A percentile compares a stretch with the other conserved stretches of the same genome.
Evolutionary conservation across 1,139 yeast species (phyloP).

Genomic region (Lodderomyces parapsilosis): DNA sequence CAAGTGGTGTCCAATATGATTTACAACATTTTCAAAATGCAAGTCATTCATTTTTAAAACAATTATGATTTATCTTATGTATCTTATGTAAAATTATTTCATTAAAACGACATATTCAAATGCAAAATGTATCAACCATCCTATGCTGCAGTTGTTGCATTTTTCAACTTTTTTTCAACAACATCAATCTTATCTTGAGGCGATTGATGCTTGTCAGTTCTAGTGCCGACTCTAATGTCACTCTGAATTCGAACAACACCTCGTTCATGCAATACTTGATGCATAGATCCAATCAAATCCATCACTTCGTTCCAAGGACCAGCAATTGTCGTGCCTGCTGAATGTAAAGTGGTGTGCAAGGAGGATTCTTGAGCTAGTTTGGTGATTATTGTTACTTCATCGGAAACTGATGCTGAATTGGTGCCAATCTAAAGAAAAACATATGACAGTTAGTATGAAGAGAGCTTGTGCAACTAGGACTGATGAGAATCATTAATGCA

Average conservation of each 20-base stretch:
- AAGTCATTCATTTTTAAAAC: no score
- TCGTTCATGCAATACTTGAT: constrained; percentile 59
- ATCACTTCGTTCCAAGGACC: constrained; percentile 93
- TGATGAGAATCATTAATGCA: constrained; percentile 3
- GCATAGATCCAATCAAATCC: constrained; percentile 76
- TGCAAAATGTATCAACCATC: no score
- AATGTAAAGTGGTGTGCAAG: constrained; percentile 67
- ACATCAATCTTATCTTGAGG: constrained; percentile 66
- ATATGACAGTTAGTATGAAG: not conserved
- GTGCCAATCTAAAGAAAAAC: constrained; percentile 61
- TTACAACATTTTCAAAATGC: no score
- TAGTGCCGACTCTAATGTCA: constrained; percentile 83
- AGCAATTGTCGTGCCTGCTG: constrained; percentile 88
- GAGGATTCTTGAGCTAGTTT: constrained; percentile 58
- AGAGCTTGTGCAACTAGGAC: not conserved
- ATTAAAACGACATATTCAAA: no score
- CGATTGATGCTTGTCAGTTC: constrained; percentile 64
- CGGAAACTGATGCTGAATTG: constrained; percentile 71
- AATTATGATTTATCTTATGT: no score
- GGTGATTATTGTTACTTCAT: constrained; percentile 72
- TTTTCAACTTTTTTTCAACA: constrained; percentile 50
- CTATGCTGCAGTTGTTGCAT: no score
- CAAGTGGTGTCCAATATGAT: no score
- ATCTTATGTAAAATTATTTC: no score
- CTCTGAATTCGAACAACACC: constrained; percentile 80